phyloP scores from a whole-genome alignment of 805 yeast species.

The Pichia kluyveri region DNA sequence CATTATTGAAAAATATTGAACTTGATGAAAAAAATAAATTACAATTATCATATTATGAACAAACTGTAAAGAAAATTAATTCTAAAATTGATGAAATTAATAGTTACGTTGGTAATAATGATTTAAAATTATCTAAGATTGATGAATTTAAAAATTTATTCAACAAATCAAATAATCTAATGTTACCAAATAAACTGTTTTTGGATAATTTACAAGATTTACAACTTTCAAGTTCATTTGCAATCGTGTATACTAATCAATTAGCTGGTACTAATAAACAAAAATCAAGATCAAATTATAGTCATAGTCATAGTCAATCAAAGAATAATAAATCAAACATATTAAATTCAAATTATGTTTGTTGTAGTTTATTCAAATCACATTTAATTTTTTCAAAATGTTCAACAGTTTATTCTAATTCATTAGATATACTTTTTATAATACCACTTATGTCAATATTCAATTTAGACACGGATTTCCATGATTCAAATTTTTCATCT shows the following conservation, averaged over 20 bases:
- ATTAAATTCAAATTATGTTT: conserved; percentile 21
- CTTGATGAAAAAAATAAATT: conserved; percentile 13
- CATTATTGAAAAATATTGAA: conserved; percentile 24
- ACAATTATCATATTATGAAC: conserved; percentile 21
- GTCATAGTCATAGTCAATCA: not conserved
- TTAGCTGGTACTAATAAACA: not conserved
- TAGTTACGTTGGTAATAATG: conserved; percentile 14
- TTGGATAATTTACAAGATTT: conserved; percentile 40
- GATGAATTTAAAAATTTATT: conserved; percentile 13
- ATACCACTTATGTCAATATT: conserved; percentile 35
- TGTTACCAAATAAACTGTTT: conserved; percentile 20
- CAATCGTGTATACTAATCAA: conserved; percentile 30
- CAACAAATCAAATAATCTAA: conserved; percentile 4
- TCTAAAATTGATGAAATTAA: conserved; percentile 17
- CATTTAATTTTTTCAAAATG: conserved; percentile 34
- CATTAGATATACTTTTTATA: conserved; percentile 33
- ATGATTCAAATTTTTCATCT: conserved; percentile 16
- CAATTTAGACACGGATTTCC: conserved; percentile 1
- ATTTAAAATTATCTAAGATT: conserved; percentile 13
- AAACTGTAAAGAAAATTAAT: conserved; percentile 13
- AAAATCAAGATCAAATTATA: not conserved
- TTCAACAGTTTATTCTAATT: conserved; percentile 14
- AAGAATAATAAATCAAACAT: not conserved
- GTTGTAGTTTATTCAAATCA: conserved; percentile 38
- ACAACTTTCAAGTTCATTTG: conserved; percentile 34